A percentile compares a stretch with the other conserved stretches of the same genome.
Evolutionary conservation across 148 eudicot species (phyloP).

Genomic region (Spergularia bocconei): DNA sequence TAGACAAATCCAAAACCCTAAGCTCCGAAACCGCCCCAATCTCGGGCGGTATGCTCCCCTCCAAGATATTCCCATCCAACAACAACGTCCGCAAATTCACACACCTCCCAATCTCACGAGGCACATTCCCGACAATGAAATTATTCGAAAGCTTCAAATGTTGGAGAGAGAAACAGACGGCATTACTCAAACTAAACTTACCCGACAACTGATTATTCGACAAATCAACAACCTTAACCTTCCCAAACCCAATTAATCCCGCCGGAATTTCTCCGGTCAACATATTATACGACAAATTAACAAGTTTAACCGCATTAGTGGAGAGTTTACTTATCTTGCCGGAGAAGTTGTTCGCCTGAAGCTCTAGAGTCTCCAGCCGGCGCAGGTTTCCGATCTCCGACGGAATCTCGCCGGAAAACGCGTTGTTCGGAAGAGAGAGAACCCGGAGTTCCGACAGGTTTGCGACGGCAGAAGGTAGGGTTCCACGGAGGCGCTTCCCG

Average conservation of each 20-base stretch:
- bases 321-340: slow-evolving; percentile 31
- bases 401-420: slow-evolving; percentile 46
- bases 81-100: slow-evolving; percentile 47
- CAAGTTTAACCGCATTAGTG: slow-evolving; percentile 20
- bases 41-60: slow-evolving; percentile 45
- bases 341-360: slow-evolving; percentile 43
- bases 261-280: slow-evolving; percentile 36
- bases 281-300: slow-evolving; percentile 46
- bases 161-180: slow-evolving; percentile 31
- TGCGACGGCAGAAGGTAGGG: slow-evolving; percentile 34
- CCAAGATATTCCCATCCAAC: slow-evolving; percentile 49
- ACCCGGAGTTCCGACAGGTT: slow-evolving; percentile 37
- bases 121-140: slow-evolving; percentile 33
- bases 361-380: slow-evolving; percentile 36
- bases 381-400: slow-evolving; percentile 27
- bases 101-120: slow-evolving; percentile 35
- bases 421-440: slow-evolving; percentile 37
- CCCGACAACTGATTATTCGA: slow-evolving; percentile 39
- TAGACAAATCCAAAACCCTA: slow-evolving; percentile 54
- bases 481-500: slow-evolving; percentile 30
- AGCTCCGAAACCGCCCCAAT: slow-evolving; percentile 41
- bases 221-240: slow-evolving; percentile 38
- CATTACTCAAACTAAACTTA: slow-evolving; percentile 12
- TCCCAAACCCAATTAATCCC: slow-evolving; percentile 27
- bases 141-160: slow-evolving; percentile 50